Evolutionary conservation across 495 filamentous ascomycete genomes (phyloP).

Genomic region (Penicillium goetzii): DNA sequence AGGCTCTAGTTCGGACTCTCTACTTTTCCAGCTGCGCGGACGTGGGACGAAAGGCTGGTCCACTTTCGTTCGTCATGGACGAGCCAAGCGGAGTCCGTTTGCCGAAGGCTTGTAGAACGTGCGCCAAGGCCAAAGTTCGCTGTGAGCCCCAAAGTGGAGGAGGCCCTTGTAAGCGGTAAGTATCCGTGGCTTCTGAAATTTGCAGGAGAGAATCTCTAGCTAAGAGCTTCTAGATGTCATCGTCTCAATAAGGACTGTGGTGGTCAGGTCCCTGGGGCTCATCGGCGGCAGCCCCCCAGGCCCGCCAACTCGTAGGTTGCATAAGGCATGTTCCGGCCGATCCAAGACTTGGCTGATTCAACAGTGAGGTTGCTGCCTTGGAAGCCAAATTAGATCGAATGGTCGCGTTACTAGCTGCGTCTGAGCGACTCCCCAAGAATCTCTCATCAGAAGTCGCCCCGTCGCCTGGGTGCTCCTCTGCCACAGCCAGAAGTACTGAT

Average conservation of each 20-base stretch:
- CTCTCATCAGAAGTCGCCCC: slow-evolving; percentile 12
- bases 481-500: background rate
- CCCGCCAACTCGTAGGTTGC: slow-evolving; percentile 17
- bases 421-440: slow-evolving; percentile 11
- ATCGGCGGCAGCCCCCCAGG: slow-evolving; percentile 22
- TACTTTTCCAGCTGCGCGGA: background rate
- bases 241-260: slow-evolving; percentile 32
- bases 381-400: slow-evolving; percentile 33
- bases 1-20: too few species aligned
- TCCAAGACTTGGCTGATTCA: background rate
- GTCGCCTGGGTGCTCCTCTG: slow-evolving; percentile 6
- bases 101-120: slow-evolving; percentile 32
- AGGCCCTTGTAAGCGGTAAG: slow-evolving; percentile 30
- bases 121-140: slow-evolving; percentile 36
- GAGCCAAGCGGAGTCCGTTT: slow-evolving; percentile 18
- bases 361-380: slow-evolving; percentile 25
- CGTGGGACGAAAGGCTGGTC: background rate
- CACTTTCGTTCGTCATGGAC: slow-evolving; percentile 14
- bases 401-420: slow-evolving; percentile 30
- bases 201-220: background rate
- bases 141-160: slow-evolving; percentile 27
- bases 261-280: slow-evolving; percentile 28
- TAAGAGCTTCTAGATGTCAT: slow-evolving; percentile 22
- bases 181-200: background rate
- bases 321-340: background rate